Percentiles rank a stretch among this genome's conserved stretches.
Conservation (phyloP, 768 basidiomycete genomes). For the Lactarius akahatsu region DNA sequence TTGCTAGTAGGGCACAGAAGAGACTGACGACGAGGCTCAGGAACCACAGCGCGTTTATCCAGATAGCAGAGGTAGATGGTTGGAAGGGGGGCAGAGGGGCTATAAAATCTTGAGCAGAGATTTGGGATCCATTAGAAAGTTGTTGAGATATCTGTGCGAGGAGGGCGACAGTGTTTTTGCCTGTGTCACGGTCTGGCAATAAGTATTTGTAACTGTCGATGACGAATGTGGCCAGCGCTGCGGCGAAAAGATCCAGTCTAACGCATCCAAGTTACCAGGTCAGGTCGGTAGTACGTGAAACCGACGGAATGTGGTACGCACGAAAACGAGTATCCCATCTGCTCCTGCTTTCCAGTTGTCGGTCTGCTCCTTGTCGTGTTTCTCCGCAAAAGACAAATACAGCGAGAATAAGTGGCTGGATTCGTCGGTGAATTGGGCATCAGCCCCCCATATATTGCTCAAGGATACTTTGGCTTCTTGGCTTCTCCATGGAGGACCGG, state of each 20-base stretch:
- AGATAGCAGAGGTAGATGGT: slow-evolving; percentile 13
- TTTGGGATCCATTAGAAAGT: slow-evolving; percentile 9
- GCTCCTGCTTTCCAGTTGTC: slow-evolving; percentile 18
- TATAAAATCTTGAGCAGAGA: neutral
- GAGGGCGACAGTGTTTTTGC: slow-evolving; percentile 5
- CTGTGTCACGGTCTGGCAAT: slow-evolving; percentile 13
- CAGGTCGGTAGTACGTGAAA: neutral
- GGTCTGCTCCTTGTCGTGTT: neutral
- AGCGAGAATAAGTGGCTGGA: slow-evolving; percentile 17
- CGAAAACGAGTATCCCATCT: slow-evolving; percentile 23
- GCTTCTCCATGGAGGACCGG: neutral
- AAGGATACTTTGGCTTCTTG: neutral
- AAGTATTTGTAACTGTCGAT: slow-evolving; percentile 26
- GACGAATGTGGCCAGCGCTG: slow-evolving; percentile 17
- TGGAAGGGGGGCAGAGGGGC: neutral
- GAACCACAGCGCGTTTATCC: slow-evolving; percentile 21
- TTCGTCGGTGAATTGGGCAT: slow-evolving; percentile 12
- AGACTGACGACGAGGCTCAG: slow-evolving; percentile 17
- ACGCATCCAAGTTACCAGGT: neutral
- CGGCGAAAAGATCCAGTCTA: slow-evolving; percentile 27
- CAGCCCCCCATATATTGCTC: neutral
- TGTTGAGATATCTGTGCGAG: slow-evolving; percentile 26
- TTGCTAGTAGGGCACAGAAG: slow-evolving; percentile 22
- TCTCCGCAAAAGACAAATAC: slow-evolving; percentile 20
- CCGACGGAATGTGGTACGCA: neutral